Evolutionary conservation across 345 rosid species (phyloP), one percentile per base, ranked within the genome.

Genomic region (Gossypium bickii): DNA sequence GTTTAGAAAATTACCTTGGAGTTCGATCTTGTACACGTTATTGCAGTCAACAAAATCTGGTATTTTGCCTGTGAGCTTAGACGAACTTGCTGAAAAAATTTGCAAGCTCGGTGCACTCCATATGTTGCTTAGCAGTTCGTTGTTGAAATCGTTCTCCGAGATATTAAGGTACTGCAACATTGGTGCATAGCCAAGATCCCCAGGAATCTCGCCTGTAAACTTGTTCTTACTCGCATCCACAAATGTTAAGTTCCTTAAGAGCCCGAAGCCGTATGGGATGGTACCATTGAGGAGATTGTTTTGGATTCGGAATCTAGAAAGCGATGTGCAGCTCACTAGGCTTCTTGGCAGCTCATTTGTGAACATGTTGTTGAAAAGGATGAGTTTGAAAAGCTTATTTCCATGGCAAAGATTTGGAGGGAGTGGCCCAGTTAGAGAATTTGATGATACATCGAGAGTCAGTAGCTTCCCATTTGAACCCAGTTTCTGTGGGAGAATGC

Each of bases 321-420:
- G 81, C 2, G 97, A 80, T 5, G 83, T 70, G 84, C 99, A 96
- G 59, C 70, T 84, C 2, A 87, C 84, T 8, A 96, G 80, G 63
- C 84, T 82, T 9, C 55, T 70, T 0, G 99, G 99, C 3, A 93
- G 62, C 43, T 78, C 78, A 57, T 84, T 82, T 11, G 65, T 24
- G 74, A 96, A 83, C 64, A 53, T 80, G 86, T 96, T 96, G 82
- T 94, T 86, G 87, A 93, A 93, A 71, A 96, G 97, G 9, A 96
- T 81, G 70, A 96, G 95, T 78, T 90, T 96, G 84, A 68, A 82
- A 9, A 96, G 87, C 81, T 76, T 85, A 78, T 87, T 90, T 65
- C 98, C 98, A 20, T 75, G 69, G 76, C 99, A 96, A 24, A 96
- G 85, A 72, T 81, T 85, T 51, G 88, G 81, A 2, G 99, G 99